A percentile compares a stretch with the other conserved stretches of the same genome.
phyloP scores from a whole-genome alignment of 1,284 basidiomycete species.

The Vanrija sp. region DNA sequence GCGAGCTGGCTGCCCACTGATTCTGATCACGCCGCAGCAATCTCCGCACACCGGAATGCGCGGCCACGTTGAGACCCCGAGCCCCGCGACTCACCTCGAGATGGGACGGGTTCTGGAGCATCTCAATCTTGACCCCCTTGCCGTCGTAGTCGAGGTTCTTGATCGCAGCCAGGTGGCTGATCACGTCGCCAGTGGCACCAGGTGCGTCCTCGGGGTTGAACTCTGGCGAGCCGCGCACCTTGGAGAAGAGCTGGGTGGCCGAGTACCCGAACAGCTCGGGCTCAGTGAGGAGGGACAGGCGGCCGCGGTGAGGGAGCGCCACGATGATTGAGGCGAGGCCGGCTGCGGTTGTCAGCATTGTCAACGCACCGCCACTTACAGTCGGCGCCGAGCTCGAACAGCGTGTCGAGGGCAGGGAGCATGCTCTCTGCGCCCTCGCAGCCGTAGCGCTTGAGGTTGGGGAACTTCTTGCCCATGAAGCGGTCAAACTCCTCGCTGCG shows the following conservation, averaged over 20 bases:
- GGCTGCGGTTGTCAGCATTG: conserved; percentile 47
- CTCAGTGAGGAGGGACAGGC: conserved; percentile 71
- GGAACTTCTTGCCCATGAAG: conserved; percentile 44
- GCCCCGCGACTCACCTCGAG: conserved; percentile 54
- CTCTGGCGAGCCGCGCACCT: conserved; percentile 75
- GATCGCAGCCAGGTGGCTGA: conserved; percentile 68
- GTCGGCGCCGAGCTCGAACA: conserved; percentile 64
- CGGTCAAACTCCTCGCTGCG: conserved; percentile 72
- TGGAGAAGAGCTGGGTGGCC: conserved; percentile 69
- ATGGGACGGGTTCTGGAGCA: conserved; percentile 84
- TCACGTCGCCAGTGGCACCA: conserved; percentile 72
- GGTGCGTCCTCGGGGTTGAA: conserved; percentile 58
- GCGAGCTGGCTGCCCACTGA: background rate
- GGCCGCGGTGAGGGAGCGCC: conserved; percentile 64
- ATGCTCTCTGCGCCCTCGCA: conserved; percentile 82
- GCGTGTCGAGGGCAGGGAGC: conserved; percentile 72
- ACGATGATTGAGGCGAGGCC: conserved; percentile 68
- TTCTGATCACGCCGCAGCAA: background rate
- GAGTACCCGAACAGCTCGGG: conserved; percentile 65
- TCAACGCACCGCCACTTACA: conserved; percentile 50
- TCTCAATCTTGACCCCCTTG: conserved; percentile 61
- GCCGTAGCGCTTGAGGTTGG: conserved; percentile 42
- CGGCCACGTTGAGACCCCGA: background rate
- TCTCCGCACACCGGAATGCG: background rate
- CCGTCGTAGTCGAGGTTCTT: conserved; percentile 42